These are phyloP conservation scores for Neurospora terricola DNA, from an alignment of 495 filamentous ascomycete species.

Conservation along the genomic window DNA sequence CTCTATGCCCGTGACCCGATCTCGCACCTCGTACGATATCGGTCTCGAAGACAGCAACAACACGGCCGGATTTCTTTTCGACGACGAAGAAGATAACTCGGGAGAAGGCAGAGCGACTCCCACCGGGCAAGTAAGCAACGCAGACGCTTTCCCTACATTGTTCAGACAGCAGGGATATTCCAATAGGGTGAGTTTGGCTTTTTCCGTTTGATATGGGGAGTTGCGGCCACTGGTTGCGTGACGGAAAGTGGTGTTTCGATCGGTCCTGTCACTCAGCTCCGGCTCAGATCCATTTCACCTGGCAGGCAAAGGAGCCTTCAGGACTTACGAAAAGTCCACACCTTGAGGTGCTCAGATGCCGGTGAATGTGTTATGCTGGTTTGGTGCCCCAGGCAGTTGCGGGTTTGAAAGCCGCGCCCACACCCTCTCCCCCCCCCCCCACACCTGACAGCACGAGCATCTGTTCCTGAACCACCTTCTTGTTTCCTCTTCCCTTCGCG, in stretches of 20 bases:
- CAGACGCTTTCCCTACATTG: conserved; percentile 75
- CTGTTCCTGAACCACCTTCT: not conserved
- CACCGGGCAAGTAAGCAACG: conserved; percentile 43
- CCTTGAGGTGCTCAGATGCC: not conserved
- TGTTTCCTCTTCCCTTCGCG: not conserved
- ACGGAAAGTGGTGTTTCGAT: not conserved
- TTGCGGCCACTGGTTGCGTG: not conserved
- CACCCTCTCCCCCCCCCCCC: not conserved
- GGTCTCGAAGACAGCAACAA: conserved; percentile 58
- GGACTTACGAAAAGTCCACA: not conserved
- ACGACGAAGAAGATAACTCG: conserved; percentile 59
- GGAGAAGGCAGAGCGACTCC: conserved; percentile 47
- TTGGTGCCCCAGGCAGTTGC: not conserved
- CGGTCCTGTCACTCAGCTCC: not conserved
- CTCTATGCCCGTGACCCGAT: conserved; percentile 75
- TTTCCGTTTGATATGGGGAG: conserved; percentile 2
- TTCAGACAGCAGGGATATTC: conserved; percentile 59
- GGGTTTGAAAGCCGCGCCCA: not conserved
- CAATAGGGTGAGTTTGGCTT: conserved; percentile 51
- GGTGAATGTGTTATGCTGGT: not conserved
- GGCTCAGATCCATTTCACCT: not conserved
- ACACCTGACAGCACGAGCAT: not conserved
- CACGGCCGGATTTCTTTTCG: conserved; percentile 74
- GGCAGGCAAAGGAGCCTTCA: not conserved
- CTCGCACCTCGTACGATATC: conserved; percentile 46